Base-by-base conservation (phyloP, 2,329 filamentous ascomycete species). In the Aureobasidium namibiae region DNA sequence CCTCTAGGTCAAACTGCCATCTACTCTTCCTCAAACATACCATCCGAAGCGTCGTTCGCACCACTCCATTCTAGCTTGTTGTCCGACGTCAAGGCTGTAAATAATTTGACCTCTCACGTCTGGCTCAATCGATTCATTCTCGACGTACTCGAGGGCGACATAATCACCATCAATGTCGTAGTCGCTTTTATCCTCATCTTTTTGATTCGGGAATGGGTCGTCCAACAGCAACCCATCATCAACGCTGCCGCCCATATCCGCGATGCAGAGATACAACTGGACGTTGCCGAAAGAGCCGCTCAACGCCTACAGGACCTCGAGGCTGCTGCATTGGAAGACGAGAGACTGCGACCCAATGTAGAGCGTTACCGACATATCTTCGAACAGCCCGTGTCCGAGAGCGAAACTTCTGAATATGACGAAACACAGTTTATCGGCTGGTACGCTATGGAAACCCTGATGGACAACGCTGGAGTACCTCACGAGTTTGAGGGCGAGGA, bases 131-230 rank as follows among this genome's bases (percentile, higher is more conserved):
- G 87, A 49, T 81, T 88, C 54, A 75, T 96, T 16, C 85, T 97
- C 56, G 87, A 91, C 65, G 83, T 92, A 0, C 76, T 96, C 3
- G 94, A 99, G 74, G 94, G 94, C 4, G 92, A 96, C 69, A 83
- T 97, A 49, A 96, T 99, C 65, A 99, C 92, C 0, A 76, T 96
- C 6, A 76, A 95, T 11, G 90, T 97, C 53, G 92, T 99, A 8
- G 82, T 96, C 45, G 91, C 88, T 60, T 99, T 97, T 72, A 96
- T 99, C 61, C 77, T 99, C n/a, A 86, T 99, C 42, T 99, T 99
- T 65, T 76, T 99, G 4, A 96, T 99, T 48, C 80, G 95, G 48
- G 94, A 99, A 75, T 99, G 96, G 82, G 94, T 99, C 53, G 91
- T 99, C 10, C 94, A 99, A 71, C 94, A 99, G 71, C 94, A 99